A percentile compares a stretch with the other conserved stretches of the same genome.
phyloP scores from a whole-genome alignment of 177 flowering plant genomes.

The Vitis hybrid region DNA sequence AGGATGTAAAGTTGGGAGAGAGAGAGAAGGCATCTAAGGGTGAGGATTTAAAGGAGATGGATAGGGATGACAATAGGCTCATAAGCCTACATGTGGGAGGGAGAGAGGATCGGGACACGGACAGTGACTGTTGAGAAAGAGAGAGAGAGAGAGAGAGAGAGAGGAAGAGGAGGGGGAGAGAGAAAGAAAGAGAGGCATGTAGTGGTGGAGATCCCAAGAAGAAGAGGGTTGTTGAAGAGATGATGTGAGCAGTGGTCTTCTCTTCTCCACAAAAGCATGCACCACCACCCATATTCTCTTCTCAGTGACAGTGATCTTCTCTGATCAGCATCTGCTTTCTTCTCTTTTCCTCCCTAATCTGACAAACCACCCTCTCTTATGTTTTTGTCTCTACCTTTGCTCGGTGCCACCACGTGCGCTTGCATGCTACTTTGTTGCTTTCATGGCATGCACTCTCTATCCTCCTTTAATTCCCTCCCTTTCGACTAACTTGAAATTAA shows the following conservation, averaged over 20 bases:
- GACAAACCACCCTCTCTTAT: background rate
- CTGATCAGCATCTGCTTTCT: background rate
- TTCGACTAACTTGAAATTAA: too few relatives aligned
- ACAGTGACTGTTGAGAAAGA: too few relatives aligned
- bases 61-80: too few relatives aligned
- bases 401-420: slow-evolving; percentile 6
- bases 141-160: too few relatives aligned
- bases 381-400: background rate
- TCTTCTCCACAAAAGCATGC: background rate
- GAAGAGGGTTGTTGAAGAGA: background rate
- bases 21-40: too few relatives aligned
- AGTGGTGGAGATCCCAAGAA: background rate
- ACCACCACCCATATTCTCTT: too few relatives aligned
- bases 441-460: background rate
- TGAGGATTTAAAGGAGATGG: too few relatives aligned
- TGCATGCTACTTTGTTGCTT: background rate
- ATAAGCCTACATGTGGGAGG: too few relatives aligned
- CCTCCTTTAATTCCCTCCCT: too few relatives aligned
- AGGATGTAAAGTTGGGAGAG: too few relatives aligned
- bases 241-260: slow-evolving; percentile 4
- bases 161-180: accelerated
- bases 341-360: background rate
- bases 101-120: too few relatives aligned
- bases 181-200: background rate
- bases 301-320: too few relatives aligned